Base-by-base conservation (phyloP, 2,329 filamentous ascomycete genomes). In the Fusarium praegraminearum region DNA sequence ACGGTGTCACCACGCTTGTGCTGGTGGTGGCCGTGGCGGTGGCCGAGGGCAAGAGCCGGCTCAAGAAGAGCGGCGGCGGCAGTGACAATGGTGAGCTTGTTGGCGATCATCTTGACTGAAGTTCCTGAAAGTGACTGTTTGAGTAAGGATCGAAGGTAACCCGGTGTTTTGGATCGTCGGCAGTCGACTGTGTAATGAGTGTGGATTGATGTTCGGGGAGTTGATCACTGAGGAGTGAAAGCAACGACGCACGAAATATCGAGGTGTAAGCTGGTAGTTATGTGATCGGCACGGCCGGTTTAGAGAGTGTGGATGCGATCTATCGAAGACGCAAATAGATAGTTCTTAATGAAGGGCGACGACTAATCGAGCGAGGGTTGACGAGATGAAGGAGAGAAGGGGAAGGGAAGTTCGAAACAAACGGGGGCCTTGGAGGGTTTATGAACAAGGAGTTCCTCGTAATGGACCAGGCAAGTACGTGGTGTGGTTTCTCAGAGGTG, bases 261-360 rank as follows among this genome's bases (percentile, higher is more conserved):
- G 65, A 68, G 65, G 69, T 63, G 16, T 52, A 44, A 57, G 66
- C 47, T 71, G 67, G 55, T 62, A 64, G 51, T 62, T 67, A 66
- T 65, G 38, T 54, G 62, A 66, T 67, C 76, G 79, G 78, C 79
- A 76, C 79, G 73, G 79, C 78, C 77, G 78, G 49, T 72, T 64
- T 75, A 73, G 76, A 66, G 76, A 70, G 72, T 63, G 62, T 69
- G 50, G 55, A 56, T 73, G 80, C 79, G 66, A 80, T 85, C 84
- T 86, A 73, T 86, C 84, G 85, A 86, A 86, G 84, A 85, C 81
- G 79, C 82, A 62, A 67, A 78, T 73, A 52, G 49, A 52, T 52
- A 52, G 49, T 41, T 36, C 26, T 32, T 32, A 76, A 74, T 47
- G 70, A 75, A 74, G 61, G 73, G 65, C 70, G 67, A 69, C 67